A percentile compares a stretch with the other conserved stretches of the same genome.
phyloP scores from a whole-genome alignment of 768 basidiomycete genomes.

The Chalciporus pseudorubinellus region DNA sequence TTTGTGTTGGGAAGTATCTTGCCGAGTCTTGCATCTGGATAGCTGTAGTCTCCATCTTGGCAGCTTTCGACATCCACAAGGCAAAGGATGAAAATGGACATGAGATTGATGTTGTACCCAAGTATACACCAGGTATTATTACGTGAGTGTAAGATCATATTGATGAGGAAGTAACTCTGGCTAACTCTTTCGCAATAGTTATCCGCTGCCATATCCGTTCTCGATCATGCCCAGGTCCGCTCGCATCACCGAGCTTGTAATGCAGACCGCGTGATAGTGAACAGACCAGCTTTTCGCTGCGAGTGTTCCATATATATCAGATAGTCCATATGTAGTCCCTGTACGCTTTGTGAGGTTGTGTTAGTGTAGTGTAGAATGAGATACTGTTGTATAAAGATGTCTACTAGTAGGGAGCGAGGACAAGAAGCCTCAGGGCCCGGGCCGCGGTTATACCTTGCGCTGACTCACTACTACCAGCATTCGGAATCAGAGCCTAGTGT shows the following conservation, averaged over 20 bases:
- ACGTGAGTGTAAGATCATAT: constrained; percentile 3
- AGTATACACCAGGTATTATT: constrained; percentile 28
- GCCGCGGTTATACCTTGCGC: too few species aligned
- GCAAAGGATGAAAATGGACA: constrained; percentile 32
- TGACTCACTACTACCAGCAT: too few species aligned
- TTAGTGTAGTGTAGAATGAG: constrained; percentile 12
- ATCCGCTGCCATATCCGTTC: constrained; percentile 18
- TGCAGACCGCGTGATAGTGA: constrained; percentile 4
- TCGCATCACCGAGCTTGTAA: constrained; percentile 10
- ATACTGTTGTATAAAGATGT: too few species aligned
- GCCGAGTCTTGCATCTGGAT: constrained; percentile 26
- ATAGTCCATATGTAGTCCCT: constrained; percentile 13
- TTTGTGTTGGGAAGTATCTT: constrained; percentile 28
- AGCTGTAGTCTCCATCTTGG: too few species aligned
- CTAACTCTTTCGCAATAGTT: background rate
- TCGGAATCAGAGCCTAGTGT: too few species aligned
- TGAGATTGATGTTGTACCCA: constrained; percentile 23
- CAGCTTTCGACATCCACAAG: constrained; percentile 28
- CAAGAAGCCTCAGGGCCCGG: too few species aligned
- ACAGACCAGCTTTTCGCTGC: constrained; percentile 19
- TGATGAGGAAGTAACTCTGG: background rate
- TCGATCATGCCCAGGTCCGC: constrained; percentile 19
- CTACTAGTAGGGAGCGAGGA: too few species aligned
- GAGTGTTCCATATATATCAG: constrained; percentile 9
- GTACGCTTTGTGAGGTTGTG: constrained; percentile 17